Evolutionary conservation across 345 rosid species (phyloP), one percentile per base, ranked within the genome.

Genomic region (Syzygium jambos): DNA sequence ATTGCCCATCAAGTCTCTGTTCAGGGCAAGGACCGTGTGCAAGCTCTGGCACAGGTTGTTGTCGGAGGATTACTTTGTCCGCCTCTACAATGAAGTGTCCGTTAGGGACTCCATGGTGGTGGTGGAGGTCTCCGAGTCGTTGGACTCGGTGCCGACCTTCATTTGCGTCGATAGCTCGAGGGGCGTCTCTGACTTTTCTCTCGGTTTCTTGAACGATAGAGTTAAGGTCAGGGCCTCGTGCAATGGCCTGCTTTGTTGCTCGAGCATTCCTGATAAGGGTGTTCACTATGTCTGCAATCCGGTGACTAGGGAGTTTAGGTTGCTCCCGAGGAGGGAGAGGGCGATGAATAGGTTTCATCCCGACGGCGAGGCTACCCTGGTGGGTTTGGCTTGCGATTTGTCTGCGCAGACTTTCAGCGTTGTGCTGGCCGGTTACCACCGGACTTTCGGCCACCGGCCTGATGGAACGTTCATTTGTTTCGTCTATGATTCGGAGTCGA

Each of bases 271-370:
- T 52, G 94, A 93, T 52, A 97, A 92, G 91, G 97, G 96, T 86
- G 93, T 93, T 91, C 95, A 93, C 84, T 97, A 95, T 78, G 95
- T 97, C 27, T 97, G 97, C 87, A 96, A 96, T 88, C 98, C 99
- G 2, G 89, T 95, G 90, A 97, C 99, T 38, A 93, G 96, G 90
- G 95, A 95, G 89, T 93, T 51, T 89, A 92, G 87, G 88, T 56
- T 88, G 89, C 94, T 97, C 84, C 98, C 98, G 22, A 95, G 83
- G 91, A 93, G 98, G 78, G 98, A 94, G 83, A 93, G 98, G 87
- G 95, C 91, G 14, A 89, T 97, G 11, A 95, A 95, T 85, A 88
- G 97, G 87, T 95, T 97, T 91, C 92, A 94, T 90, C 99, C 99
- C 1, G 93, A 94, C 83, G 97, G 95, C 8, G 98, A 97, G 61